Evolutionary conservation across 2,329 filamentous ascomycete genomes (phyloP), one percentile per base, ranked within the genome.

Genomic region (Clarireedia sp.): DNA sequence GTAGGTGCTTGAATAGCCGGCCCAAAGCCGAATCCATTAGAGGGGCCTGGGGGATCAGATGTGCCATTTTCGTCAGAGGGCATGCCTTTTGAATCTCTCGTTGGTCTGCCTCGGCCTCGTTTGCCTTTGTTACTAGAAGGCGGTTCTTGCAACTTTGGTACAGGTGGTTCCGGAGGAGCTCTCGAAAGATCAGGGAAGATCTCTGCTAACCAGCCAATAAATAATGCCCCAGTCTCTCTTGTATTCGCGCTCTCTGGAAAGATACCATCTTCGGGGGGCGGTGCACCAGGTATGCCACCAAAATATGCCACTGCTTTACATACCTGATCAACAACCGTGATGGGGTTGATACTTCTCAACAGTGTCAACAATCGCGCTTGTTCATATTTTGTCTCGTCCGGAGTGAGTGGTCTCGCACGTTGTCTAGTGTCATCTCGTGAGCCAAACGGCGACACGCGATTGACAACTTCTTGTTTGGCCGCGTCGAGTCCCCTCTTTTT

Each of bases 221-320:
- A 80, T 10, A 81, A 69, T 19, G 75, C 74, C 1, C 82, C 82
- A 1, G 76, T 70, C 3, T 82, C 81, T 64, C 83, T 83, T 12
- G 73, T 73, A 47, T 75, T 73, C 9, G 74, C 75, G 60, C 82
- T 85, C 24, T 74, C 71, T 1, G 82, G 81, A 51, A 84, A 85
- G 2, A 68, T 70, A 16, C 71, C 74, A 59, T 77, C 72, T 26
- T 74, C 67, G 0, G 75, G 73, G n/a, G 77, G 74, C 7, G 78
- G 77, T 4, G 75, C 77, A 26, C 76, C 77, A 38, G 80, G 79
- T 46, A 80, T 75, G 24, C 81, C 80, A 7, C 82, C 82, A 67
- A 85, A 85, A 61, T 81, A 84, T n/a, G 78, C 75, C 53, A 85
- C 65, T 2, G 79, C 82, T 61, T 78, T 83, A 64, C 80, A 84